phyloP scores from a whole-genome alignment of 2,329 filamentous ascomycete genomes.

The Claviceps humidiphila region DNA sequence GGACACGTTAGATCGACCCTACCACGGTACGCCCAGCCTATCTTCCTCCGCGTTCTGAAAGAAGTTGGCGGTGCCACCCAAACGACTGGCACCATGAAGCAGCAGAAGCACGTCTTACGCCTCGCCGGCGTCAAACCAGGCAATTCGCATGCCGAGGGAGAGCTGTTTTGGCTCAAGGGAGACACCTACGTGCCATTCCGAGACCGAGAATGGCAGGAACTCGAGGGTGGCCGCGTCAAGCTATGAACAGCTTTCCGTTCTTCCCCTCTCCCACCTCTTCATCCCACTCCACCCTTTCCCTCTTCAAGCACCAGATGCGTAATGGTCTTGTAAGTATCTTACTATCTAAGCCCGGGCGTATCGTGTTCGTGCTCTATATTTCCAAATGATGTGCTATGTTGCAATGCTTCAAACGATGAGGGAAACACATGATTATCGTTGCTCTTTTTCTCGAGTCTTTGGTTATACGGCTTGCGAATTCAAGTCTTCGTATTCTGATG shows the following conservation, averaged over 20 bases:
- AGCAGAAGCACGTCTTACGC: slow-evolving; percentile 66
- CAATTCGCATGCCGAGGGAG: slow-evolving; percentile 19
- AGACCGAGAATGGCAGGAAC: slow-evolving; percentile 51
- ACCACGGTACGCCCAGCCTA: slow-evolving; percentile 61
- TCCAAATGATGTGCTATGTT: too few species aligned
- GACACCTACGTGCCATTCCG: slow-evolving; percentile 57
- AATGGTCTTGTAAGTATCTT: too few species aligned
- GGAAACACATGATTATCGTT: too few species aligned
- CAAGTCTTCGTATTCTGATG: too few species aligned
- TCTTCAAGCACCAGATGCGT: too few species aligned
- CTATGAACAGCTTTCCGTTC: slow-evolving; percentile 30
- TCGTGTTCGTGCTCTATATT: too few species aligned
- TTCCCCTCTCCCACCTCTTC: not conserved
- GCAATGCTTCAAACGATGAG: too few species aligned
- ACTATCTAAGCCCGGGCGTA: too few species aligned
- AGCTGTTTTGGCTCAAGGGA: slow-evolving; percentile 52
- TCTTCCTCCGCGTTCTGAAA: slow-evolving; percentile 59
- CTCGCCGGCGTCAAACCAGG: slow-evolving; percentile 58
- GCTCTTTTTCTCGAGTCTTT: too few species aligned
- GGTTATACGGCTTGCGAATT: too few species aligned
- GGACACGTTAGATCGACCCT: slow-evolving; percentile 42
- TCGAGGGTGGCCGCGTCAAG: slow-evolving; percentile 57
- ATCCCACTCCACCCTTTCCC: too few species aligned
- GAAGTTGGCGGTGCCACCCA: slow-evolving; percentile 42
- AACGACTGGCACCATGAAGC: slow-evolving; percentile 76